Percentiles rank a stretch among this genome's conserved stretches.
Conservation (phyloP, 257 asterid genomes). For the Cruciata laevipes region DNA sequence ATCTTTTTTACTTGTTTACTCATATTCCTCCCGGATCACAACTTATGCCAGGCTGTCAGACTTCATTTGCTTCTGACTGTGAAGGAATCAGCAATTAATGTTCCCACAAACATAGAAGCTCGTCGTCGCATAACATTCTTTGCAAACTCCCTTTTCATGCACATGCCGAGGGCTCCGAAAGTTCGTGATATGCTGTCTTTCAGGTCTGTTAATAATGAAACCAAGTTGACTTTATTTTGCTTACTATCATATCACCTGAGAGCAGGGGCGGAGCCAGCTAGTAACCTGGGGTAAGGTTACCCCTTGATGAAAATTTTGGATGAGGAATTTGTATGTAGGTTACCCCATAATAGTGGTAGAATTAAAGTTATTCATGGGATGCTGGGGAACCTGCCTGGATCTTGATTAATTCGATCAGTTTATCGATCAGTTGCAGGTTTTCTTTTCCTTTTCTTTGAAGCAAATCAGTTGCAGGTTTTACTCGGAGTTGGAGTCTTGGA, state of each 20-base stretch:
- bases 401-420: too few species aligned
- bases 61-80: conserved; percentile 91
- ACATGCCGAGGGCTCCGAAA: conserved; percentile 91
- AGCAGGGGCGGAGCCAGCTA: too few species aligned
- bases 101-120: conserved; percentile 91
- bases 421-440: too few species aligned
- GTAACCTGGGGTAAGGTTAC: too few species aligned
- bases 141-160: conserved; percentile 93
- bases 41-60: conserved; percentile 69
- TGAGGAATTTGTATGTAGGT: too few species aligned
- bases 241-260: conserved; percentile 17
- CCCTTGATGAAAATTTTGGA: too few species aligned
- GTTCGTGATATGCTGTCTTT: conserved; percentile 96
- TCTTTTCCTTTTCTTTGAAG: too few species aligned
- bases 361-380: too few species aligned
- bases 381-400: too few species aligned
- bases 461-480: too few species aligned
- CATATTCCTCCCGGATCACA: conserved; percentile 12
- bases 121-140: conserved; percentile 92
- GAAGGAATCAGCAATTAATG: conserved; percentile 93
- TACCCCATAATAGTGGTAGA: too few species aligned
- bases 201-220: conserved; percentile 49
- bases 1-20: conserved; percentile 5
- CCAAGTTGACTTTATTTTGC: conserved; percentile 4
- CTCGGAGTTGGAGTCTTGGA: too few species aligned